Evolutionary conservation across 495 filamentous ascomycete species (phyloP), one percentile per base, ranked within the genome.

Genomic region (Durotheca rogersii): DNA sequence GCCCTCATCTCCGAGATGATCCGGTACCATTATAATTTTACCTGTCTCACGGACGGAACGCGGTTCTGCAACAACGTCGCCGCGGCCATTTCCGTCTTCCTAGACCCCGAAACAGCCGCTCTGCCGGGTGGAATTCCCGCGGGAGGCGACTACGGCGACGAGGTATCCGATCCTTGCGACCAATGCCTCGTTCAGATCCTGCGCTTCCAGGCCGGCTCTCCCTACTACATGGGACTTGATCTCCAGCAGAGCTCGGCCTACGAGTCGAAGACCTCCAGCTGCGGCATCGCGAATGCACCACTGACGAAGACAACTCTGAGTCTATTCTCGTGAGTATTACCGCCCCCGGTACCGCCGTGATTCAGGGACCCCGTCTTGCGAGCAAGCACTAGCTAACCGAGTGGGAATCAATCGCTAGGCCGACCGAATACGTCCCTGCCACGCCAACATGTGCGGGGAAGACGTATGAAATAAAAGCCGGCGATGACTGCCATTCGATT

Each of bases 191-290:
- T 58, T 25, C 30, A 42, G 7, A 55, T 7, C 18, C 36, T 62
- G 41, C 48, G 40, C 0, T 18, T 62, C 14, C 47, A 53, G 12
- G 54, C 49, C 4, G 49, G 44, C 9, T 53, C 54, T 25, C 56
- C 55, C 11, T 62, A 53, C 19, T 55, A 45, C 11, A 43, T 47
- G 20, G 55, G 56, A 7, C 51, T 45, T 1, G 41, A 21, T n/a
- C 7, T 56, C 19, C 21, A 14, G 19, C 20, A 15, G 25, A 7
- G 19, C 21, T 60, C 51, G 18, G 18, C 48, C 7, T 53, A 60
- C 16, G 33, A 58, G 33, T 48, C 46, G 14, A 48, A 49, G 33
- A 61, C 58, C 15, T 53, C 48, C 9, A 61, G 58, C 27, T 61
- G 58, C 30, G 34, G 46, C 17, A 49, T 58, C 9, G 37, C 47